Conservation (phyloP, 495 filamentous ascomycete species). For the Talaromyces wortmannii region DNA sequence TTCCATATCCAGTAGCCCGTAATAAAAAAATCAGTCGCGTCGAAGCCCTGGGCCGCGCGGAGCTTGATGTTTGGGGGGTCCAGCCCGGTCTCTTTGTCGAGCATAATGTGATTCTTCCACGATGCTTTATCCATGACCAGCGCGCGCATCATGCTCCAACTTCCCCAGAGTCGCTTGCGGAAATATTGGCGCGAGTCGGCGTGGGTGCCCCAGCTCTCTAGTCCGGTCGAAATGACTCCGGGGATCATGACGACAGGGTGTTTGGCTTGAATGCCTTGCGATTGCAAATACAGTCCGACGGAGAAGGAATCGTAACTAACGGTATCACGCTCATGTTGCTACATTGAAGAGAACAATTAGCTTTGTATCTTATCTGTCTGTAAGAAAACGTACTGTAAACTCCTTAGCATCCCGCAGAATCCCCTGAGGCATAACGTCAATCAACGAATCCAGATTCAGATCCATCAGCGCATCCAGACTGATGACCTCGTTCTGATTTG, state of each 20-base stretch:
- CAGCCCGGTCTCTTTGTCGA: conserved; percentile 84
- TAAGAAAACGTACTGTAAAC: conserved; percentile 52
- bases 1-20: conserved; percentile 98
- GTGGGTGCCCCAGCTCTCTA: conserved; percentile 93
- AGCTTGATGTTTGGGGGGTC: conserved; percentile 92
- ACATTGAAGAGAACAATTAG: conserved; percentile 14
- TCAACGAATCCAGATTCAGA: conserved; percentile 72
- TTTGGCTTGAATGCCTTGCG: conserved; percentile 74
- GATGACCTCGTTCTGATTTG: conserved; percentile 75
- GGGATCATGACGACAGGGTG: conserved; percentile 96
- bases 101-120: conserved; percentile 96
- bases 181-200: conserved; percentile 81
- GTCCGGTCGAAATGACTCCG: conserved; percentile 92
- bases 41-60: conserved; percentile 92
- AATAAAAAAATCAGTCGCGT: conserved; percentile 88
- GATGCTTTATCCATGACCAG: conserved; percentile 85
- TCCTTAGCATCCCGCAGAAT: conserved; percentile 78
- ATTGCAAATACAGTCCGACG: conserved; percentile 72
- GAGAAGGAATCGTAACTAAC: conserved; percentile 90
- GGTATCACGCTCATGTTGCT: conserved; percentile 80
- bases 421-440: conserved; percentile 77
- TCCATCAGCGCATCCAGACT: conserved; percentile 74
- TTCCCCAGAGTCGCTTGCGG: conserved; percentile 88
- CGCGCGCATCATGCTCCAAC: conserved; percentile 96
- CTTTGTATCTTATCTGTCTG: neutral